These are phyloP conservation scores for Flaveria brownii DNA, from an alignment of 129 eudicot genomes.

Conservation along the genomic window DNA sequence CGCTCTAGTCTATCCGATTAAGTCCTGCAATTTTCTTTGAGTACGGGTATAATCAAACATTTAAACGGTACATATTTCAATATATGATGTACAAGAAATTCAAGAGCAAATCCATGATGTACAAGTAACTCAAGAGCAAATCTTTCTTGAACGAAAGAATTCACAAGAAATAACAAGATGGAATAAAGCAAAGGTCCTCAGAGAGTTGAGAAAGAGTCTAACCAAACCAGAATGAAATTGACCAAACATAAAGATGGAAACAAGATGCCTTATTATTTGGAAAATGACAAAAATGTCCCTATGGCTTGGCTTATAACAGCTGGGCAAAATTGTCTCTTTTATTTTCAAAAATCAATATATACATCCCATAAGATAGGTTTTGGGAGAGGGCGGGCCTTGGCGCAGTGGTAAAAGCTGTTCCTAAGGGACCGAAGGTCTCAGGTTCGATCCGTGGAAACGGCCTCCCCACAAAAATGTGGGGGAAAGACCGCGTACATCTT, in stretches of 20 bases:
- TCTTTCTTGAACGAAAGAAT: conserved; percentile 12
- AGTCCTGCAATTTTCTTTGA: too few species aligned
- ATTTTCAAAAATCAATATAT: conserved; percentile 16
- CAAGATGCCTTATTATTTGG: conserved; percentile 35
- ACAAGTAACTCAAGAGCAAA: not conserved
- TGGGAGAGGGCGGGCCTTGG: too few species aligned
- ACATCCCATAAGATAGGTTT: conserved; percentile 10
- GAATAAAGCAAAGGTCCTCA: conserved; percentile 31
- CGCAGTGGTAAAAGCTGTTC: too few species aligned
- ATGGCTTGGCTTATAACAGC: conserved; percentile 44
- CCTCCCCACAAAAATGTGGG: too few species aligned
- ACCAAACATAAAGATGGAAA: conserved; percentile 49
- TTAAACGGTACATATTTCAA: not conserved
- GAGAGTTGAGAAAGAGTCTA: conserved; percentile 35
- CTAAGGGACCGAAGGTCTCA: too few species aligned
- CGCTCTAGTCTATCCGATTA: too few species aligned
- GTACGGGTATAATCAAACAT: too few species aligned
- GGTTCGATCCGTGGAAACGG: too few species aligned
- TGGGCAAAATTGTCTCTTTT: conserved; percentile 56
- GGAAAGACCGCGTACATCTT: too few species aligned
- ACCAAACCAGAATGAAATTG: conserved; percentile 41
- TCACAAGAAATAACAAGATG: not conserved
- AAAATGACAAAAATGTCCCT: conserved; percentile 50
- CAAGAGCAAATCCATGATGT: conserved; percentile 1
- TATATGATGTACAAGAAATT: not conserved